Conservation (phyloP, 345 rosid species). For the Gossypium turneri region DNA sequence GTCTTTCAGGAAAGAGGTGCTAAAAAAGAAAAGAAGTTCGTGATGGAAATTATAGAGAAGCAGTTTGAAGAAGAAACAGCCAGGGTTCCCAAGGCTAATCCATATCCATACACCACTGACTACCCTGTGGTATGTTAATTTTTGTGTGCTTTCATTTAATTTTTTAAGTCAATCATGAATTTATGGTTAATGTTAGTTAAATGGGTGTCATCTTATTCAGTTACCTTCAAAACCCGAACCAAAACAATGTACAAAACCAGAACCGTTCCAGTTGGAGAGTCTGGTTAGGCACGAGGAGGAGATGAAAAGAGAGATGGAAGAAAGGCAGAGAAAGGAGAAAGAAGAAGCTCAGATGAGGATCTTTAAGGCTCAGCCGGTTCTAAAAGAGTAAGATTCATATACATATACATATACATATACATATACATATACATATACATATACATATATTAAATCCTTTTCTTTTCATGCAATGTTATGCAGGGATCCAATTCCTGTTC, state of each 20-base stretch:
- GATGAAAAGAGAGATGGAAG: constrained; percentile 75
- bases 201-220: constrained; percentile 31
- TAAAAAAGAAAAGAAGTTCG: constrained; percentile 69
- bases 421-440: too few species aligned
- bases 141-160: not conserved
- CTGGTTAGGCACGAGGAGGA: constrained; percentile 86
- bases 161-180: not conserved
- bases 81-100: constrained; percentile 74
- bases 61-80: constrained; percentile 68
- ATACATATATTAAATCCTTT: not conserved
- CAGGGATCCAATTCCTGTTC: constrained; percentile 93
- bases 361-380: constrained; percentile 75
- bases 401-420: too few species aligned
- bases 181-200: not conserved
- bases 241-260: constrained; percentile 74
- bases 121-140: constrained; percentile 73
- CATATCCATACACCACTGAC: constrained; percentile 95
- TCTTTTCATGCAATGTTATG: not conserved
- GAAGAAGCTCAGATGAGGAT: constrained; percentile 70
- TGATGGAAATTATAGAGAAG: constrained; percentile 51
- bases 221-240: constrained; percentile 88
- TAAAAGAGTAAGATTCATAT: constrained; percentile 57
- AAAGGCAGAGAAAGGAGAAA: constrained; percentile 58
- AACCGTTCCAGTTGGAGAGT: constrained; percentile 86
- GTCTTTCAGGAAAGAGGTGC: constrained; percentile 83